Evolutionary conservation across 2,329 filamentous ascomycete species (phyloP).

Genomic region (Fusarium multiceps): DNA sequence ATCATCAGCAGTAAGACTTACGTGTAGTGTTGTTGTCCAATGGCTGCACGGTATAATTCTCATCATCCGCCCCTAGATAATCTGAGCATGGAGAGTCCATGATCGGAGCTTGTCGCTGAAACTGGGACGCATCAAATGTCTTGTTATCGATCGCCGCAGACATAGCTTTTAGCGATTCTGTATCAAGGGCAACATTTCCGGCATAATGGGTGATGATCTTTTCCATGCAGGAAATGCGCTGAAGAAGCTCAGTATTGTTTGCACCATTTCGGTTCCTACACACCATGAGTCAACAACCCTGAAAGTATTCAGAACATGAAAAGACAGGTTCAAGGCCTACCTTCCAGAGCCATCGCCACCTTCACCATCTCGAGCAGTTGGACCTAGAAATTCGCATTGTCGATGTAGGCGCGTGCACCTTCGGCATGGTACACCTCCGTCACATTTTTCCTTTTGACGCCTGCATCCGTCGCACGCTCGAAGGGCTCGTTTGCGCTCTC

Average conservation of each 20-base stretch:
- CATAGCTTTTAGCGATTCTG: constrained; percentile 52
- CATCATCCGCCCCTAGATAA: constrained; percentile 49
- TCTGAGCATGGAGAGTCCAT: constrained; percentile 43
- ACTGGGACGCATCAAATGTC: constrained; percentile 29
- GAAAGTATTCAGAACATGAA: neutral
- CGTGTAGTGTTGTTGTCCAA: constrained; percentile 56
- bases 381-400: constrained; percentile 60
- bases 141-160: constrained; percentile 57
- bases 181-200: constrained; percentile 52
- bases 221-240: constrained; percentile 55
- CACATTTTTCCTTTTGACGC: constrained; percentile 67
- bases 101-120: constrained; percentile 34
- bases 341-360: constrained; percentile 42
- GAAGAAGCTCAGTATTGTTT: constrained; percentile 42
- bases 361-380: constrained; percentile 46
- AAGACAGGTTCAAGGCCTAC: constrained; percentile 16
- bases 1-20: constrained; percentile 41
- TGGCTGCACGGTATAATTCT: constrained; percentile 56
- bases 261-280: constrained; percentile 41
- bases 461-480: constrained; percentile 63
- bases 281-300: constrained; percentile 22
- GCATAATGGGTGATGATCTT: constrained; percentile 60
- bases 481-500: constrained; percentile 47
- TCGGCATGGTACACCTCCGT: constrained; percentile 65
- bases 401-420: constrained; percentile 63